Evolutionary conservation across 192 early-diverging fungal species (phyloP).

Genomic region (Backusella luteola): DNA sequence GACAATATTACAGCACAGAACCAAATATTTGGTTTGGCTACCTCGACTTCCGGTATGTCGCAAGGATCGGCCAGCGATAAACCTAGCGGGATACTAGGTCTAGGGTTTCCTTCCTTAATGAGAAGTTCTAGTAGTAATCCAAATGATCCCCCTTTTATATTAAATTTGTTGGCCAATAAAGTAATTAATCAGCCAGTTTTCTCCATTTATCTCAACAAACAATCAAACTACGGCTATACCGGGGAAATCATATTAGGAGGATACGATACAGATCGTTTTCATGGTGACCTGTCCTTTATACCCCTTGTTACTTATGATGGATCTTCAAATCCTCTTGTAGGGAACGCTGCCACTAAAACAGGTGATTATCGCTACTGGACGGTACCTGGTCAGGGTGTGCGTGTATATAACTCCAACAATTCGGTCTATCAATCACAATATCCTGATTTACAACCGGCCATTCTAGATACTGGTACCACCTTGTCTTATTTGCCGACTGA

Average conservation of each 20-base stretch:
- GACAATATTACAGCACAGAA: slow-evolving; percentile 4
- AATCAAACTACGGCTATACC: slow-evolving; percentile 3
- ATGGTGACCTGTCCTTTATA: slow-evolving; percentile 43
- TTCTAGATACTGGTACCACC: slow-evolving; percentile 33
- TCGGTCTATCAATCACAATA: not conserved
- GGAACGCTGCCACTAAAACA: not conserved
- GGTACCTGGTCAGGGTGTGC: slow-evolving; percentile 16
- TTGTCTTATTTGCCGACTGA: slow-evolving; percentile 22
- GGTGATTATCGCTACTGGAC: slow-evolving; percentile 23
- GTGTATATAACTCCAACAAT: not conserved
- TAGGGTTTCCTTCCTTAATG: slow-evolving; percentile 27
- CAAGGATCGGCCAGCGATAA: slow-evolving; percentile 1
- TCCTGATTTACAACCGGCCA: slow-evolving; percentile 10
- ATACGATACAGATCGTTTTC: slow-evolving; percentile 39
- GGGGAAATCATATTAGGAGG: slow-evolving; percentile 54
- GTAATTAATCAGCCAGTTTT: slow-evolving; percentile 25
- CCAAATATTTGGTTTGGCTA: slow-evolving; percentile 30
- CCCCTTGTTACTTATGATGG: slow-evolving; percentile 20
- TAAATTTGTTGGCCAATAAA: slow-evolving; percentile 15
- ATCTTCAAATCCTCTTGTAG: not conserved
- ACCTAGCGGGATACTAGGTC: slow-evolving; percentile 35
- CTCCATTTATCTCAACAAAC: slow-evolving; percentile 23
- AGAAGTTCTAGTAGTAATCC: not conserved
- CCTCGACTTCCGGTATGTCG: slow-evolving; percentile 21
- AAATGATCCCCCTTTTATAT: slow-evolving; percentile 20